Evolutionary conservation across 306 rosid genomes (phyloP), one percentile per base, ranked within the genome.

Genomic region (Rosa lucieae): DNA sequence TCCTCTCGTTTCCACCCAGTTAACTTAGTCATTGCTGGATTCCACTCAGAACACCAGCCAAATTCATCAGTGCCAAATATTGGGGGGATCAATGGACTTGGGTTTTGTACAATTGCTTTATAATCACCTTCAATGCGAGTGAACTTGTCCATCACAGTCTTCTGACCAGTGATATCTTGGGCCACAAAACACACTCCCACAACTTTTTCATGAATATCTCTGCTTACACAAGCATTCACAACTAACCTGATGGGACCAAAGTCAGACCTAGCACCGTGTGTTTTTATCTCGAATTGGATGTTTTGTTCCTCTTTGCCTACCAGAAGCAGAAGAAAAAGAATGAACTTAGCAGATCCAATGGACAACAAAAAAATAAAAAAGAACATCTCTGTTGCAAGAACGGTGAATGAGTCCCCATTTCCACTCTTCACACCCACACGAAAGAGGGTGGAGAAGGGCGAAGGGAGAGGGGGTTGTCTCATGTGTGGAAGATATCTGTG

Each of bases 41-140:
- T 95, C 99, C 99, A 92, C 83, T 95, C 99, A 49, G 91, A 89
- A 78, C 99, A 93, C 99, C 99, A 95, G 81, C 99, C 98, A 79
- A 95, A 95, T 89, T 91, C 96, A 85, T 92, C 99, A 39, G 88
- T 59, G 44, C 98, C 99, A 76, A 95, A 95, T 81, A 95, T 95
- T 70, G 99, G 99, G 52, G 99, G 99, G 72, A 95, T 95, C 82
- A 95, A 75, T 14, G 97, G 97, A 72, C 84, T 95, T 5, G 89
- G 98, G 76, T 93, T 95, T 81, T 90, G 98, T 48, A 95, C 97
- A 83, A 95, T 95, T 49, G 99, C 98, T 81, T 89, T 92, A 92
- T 95, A 95, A 87, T 95, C 99, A 52, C 99, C 99, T 81, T 95
- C 96, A 47, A 95, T 87, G 81, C 96, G 92, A 66, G 97, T 95